These are phyloP conservation scores for Carex littledalei DNA, from an alignment of 176 grass and related monocot genomes.

Conservation along the genomic window DNA sequence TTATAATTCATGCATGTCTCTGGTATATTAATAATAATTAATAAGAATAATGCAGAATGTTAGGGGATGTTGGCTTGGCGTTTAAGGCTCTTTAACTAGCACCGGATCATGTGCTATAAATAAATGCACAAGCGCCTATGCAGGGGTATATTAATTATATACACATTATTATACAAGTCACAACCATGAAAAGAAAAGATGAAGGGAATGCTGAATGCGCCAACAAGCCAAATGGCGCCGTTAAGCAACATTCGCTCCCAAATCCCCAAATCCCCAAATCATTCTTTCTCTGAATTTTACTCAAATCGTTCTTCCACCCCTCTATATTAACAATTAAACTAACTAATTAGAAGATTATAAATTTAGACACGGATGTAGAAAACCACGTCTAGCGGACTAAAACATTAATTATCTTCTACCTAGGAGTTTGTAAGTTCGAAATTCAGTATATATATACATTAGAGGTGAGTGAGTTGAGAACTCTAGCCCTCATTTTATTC, in stretches of 20 bases:
- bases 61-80: slow-evolving; percentile 28
- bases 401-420: no score
- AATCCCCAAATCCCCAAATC: not conserved
- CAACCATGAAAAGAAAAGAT: slow-evolving; percentile 2
- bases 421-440: no score
- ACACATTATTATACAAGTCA: slow-evolving; percentile 11
- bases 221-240: slow-evolving; percentile 7
- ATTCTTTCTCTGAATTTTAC: not conserved
- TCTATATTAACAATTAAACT: not conserved
- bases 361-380: not conserved
- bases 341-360: not conserved
- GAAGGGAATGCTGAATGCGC: not conserved
- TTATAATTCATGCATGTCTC: not conserved
- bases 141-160: not conserved
- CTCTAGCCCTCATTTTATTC: no score
- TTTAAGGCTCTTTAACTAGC: slow-evolving; percentile 18
- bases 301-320: no score
- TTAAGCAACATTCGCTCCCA: slow-evolving; percentile 16
- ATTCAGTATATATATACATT: no score
- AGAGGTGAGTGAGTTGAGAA: no score
- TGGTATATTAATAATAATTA: not conserved
- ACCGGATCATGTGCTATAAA: slow-evolving; percentile 31
- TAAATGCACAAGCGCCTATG: slow-evolving; percentile 25
- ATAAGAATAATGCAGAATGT: slow-evolving; percentile 5
- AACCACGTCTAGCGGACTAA: no score